Percentiles rank a stretch among this genome's conserved stretches.
Conservation (phyloP, 1,284 basidiomycete genomes). For the Tilletia horrida region DNA sequence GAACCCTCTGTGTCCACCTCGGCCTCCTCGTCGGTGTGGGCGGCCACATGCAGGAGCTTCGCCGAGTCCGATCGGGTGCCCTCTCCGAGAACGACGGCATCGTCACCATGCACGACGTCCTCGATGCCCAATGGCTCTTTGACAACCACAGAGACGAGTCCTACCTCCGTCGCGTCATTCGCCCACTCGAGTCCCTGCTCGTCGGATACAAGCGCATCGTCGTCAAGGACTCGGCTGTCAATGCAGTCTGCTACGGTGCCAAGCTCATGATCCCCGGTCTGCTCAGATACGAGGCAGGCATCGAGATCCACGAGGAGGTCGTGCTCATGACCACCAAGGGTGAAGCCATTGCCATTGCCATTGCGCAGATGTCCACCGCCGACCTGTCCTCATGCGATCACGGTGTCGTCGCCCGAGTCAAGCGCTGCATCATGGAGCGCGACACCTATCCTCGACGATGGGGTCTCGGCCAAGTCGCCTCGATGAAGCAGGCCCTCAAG, state of each 20-base stretch:
- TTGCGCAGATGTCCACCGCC: conserved; percentile 82
- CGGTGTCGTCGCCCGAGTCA: conserved; percentile 98
- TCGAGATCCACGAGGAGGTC: conserved; percentile 92
- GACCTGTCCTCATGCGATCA: conserved; percentile 98
- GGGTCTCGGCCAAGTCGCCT: conserved; percentile 93
- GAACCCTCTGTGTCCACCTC: conserved; percentile 95
- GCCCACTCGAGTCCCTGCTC: conserved; percentile 88
- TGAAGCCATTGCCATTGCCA: conserved; percentile 92
- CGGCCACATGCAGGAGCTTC: conserved; percentile 98
- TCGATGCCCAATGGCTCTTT: conserved; percentile 98
- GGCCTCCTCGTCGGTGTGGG: conserved; percentile 93
- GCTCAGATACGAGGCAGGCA: conserved; percentile 92
- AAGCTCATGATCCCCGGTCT: conserved; percentile 99
- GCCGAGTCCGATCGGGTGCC: conserved; percentile 89
- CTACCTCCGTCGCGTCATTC: conserved; percentile 90
- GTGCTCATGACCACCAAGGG: conserved; percentile 99
- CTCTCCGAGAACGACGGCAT: conserved; percentile 97
- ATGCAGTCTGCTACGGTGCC: conserved; percentile 98
- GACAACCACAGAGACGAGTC: conserved; percentile 99
- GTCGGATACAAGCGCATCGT: conserved; percentile 98
- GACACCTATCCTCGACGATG: conserved; percentile 97
- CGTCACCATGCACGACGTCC: conserved; percentile 99
- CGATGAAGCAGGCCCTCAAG: conserved; percentile 80
- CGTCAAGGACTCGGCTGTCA: conserved; percentile 98
- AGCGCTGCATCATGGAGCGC: conserved; percentile 97